Base-by-base conservation (phyloP, 2,329 filamentous ascomycete genomes). In the Alternaria alternata region DNA sequence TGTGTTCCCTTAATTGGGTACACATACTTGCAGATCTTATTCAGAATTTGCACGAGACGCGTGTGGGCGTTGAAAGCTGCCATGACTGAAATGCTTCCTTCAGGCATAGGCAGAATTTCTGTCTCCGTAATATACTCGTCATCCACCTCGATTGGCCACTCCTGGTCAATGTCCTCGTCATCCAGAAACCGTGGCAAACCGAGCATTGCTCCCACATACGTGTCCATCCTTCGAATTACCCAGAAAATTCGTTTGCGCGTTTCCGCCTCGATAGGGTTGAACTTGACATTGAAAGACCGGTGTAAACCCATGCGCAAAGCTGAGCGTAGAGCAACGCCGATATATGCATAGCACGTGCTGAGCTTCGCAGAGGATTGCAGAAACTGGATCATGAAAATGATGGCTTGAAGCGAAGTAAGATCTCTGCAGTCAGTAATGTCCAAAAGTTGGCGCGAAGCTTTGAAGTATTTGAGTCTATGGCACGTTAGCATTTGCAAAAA, bases 21-120 rank as follows among this genome's bases (percentile, higher is more conserved):
- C 11, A 90, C 85, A 54, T 87, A 86, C 68, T 84, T 85, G 51
- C 88, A 86, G 46, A 89, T 87, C 73, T 89, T 89, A 54, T 84
- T 79, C 30, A 89, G 77, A 38, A 89, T 84, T 39, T 82, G 80
- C 5, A 87, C 82, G 22, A 90, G 79, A 44, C 81, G 81, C 4
- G 85, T 87, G 63, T 89, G 87, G 2, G 86, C 85, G 71, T 89
- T 89, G 63, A 84, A 84, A 16, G 85, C 87, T 24, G 83, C 82
- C 78, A 88, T 85, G n/a, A 88, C 68, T 4, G 87, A 84, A 3
- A 86, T 83, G 22, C 79, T 78, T 42, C 84, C 84, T 30, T 83
- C 75, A 3, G 87, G 87, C 81, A 87, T 86, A 2, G 85, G 81
- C 51, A 81, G 67, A n/a, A 81, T 82, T 42, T 80, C 81, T 24